Evolutionary conservation across 768 basidiomycete species (phyloP).

Genomic region (Cystobasidium onofrii): DNA sequence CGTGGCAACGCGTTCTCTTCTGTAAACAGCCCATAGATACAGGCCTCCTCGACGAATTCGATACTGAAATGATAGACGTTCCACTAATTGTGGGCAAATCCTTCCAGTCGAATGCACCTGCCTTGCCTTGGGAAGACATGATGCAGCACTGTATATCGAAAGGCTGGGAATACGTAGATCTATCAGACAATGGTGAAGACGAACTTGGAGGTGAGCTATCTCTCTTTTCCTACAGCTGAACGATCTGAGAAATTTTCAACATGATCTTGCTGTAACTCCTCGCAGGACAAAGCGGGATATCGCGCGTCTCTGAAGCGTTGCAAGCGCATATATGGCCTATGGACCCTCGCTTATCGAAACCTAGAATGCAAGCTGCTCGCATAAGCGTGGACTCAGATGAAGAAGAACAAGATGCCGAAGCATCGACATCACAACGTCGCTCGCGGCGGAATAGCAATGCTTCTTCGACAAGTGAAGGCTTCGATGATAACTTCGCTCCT

Average conservation of each 20-base stretch:
- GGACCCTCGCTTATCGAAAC: neutral
- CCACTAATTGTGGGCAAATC: constrained; percentile 13
- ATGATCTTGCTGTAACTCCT: too few relatives aligned
- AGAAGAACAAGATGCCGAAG: neutral
- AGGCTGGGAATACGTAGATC: constrained; percentile 16
- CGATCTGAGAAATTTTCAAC: too few relatives aligned
- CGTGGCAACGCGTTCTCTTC: neutral
- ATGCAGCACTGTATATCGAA: neutral
- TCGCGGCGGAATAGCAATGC: neutral
- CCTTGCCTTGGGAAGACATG: constrained; percentile 10
- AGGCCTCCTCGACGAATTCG: neutral
- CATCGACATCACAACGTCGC: neutral
- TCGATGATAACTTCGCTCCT: constrained; percentile 24
- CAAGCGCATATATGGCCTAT: constrained; percentile 29
- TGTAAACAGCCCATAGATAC: neutral
- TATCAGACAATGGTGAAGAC: neutral
- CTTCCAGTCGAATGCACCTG: neutral
- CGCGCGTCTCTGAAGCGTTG: constrained; percentile 18
- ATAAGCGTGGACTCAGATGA: neutral
- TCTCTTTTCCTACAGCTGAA: too few relatives aligned
- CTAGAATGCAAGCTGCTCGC: neutral
- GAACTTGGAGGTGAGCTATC: neutral
- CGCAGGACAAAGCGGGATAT: constrained; percentile 15
- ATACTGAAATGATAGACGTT: constrained; percentile 13
- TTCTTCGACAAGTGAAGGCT: neutral